Percentiles rank a stretch among this genome's conserved stretches.
phyloP scores from a whole-genome alignment of 1,284 basidiomycete species.

The Puccinia hordei region DNA sequence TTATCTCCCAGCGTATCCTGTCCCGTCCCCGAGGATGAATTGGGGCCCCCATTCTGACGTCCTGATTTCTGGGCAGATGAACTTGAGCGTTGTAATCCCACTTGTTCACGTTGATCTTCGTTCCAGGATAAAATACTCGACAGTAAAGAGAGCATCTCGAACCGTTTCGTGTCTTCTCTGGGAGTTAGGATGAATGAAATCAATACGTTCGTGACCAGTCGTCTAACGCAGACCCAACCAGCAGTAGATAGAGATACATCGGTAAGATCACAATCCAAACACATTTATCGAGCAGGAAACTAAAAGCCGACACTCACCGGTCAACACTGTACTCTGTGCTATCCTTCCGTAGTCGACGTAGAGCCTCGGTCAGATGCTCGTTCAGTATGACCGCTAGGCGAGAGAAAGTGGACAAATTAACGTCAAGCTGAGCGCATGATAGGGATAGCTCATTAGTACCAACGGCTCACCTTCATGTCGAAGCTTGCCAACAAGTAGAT shows the following conservation, averaged over 20 bases:
- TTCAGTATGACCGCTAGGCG: conserved; percentile 84
- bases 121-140: conserved; percentile 86
- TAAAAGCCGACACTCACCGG: conserved; percentile 58
- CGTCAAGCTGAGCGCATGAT: neutral
- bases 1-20: conserved; percentile 44
- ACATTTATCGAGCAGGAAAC: neutral
- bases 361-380: conserved; percentile 93
- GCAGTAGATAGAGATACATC: neutral
- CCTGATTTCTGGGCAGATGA: conserved; percentile 51
- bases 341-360: conserved; percentile 83
- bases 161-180: conserved; percentile 87
- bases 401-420: neutral
- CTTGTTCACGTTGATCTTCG: conserved; percentile 84
- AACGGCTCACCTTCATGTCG: conserved; percentile 80
- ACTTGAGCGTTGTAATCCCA: conserved; percentile 74
- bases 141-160: conserved; percentile 90
- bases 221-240: conserved; percentile 61
- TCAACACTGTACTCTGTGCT: conserved; percentile 88
- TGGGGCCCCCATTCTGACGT: neutral
- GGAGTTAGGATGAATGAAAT: conserved; percentile 87
- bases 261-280: neutral
- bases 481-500: conserved; percentile 83
- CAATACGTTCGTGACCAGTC: conserved; percentile 91
- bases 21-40: neutral
- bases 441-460: neutral